phyloP scores from a whole-genome alignment of 306 rosid genomes.

The Delonix regia region DNA sequence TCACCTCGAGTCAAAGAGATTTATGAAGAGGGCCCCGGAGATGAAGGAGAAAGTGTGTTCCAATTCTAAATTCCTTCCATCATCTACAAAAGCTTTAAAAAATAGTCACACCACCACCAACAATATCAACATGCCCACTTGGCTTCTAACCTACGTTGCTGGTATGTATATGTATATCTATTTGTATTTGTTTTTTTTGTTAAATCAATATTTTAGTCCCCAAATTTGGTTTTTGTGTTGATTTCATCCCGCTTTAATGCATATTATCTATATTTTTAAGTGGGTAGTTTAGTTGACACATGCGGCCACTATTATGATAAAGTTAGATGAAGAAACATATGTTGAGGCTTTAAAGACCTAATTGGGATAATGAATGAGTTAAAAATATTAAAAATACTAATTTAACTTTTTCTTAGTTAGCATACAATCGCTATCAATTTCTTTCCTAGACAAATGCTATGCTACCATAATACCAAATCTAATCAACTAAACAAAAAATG shows the following conservation, averaged over 20 bases:
- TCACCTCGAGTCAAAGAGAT: neutral
- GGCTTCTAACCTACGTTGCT: slow-evolving; percentile 55
- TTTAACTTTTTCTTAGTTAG: no score
- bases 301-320: no score
- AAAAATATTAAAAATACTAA: no score
- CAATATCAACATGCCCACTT: slow-evolving; percentile 43
- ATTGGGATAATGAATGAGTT: no score
- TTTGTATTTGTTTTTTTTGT: no score
- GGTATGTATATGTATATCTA: slow-evolving; percentile 54
- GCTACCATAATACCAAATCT: neutral
- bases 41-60: slow-evolving; percentile 38
- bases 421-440: no score
- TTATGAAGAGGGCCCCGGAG: slow-evolving; percentile 44
- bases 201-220: no score
- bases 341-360: no score
- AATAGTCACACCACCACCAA: slow-evolving; percentile 33
- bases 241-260: neutral
- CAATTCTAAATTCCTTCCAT: slow-evolving; percentile 24
- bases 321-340: no score
- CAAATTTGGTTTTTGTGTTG: neutral
- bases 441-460: no score
- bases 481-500: neutral
- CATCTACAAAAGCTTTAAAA: slow-evolving; percentile 38
- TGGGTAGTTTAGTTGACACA: neutral
- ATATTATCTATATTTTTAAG: neutral